Evolutionary conservation across 2,329 filamentous ascomycete genomes (phyloP).

Genomic region (Ophiostoma tasmaniense): DNA sequence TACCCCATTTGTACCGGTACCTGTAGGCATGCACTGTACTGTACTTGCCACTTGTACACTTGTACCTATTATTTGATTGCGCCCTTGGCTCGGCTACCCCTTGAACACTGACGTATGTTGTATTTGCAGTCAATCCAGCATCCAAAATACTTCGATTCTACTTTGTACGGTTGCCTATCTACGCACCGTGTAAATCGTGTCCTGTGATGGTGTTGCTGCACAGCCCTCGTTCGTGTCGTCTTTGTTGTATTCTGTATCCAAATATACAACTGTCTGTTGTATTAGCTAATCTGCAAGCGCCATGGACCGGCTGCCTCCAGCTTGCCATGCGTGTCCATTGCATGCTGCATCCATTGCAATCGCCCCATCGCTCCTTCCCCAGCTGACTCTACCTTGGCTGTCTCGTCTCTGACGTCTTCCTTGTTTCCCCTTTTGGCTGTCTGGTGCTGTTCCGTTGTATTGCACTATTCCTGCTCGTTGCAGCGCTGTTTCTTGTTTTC

Average conservation of each 20-base stretch:
- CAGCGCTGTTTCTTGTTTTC: background rate
- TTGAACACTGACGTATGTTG: slow-evolving; percentile 14
- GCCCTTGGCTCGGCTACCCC: slow-evolving; percentile 5
- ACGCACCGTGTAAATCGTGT: background rate
- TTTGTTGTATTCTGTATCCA: background rate
- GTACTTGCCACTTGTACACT: background rate
- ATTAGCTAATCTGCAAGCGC: background rate
- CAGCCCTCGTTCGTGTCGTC: background rate
- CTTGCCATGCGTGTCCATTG: background rate
- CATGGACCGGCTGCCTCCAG: background rate
- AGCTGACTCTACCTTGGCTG: background rate
- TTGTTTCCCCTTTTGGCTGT: background rate
- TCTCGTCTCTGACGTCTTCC: background rate
- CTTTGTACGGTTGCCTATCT: background rate
- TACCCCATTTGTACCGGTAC: background rate
- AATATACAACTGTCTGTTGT: background rate
- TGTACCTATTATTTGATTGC: slow-evolving; percentile 1
- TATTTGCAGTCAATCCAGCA: no score
- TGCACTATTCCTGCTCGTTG: background rate
- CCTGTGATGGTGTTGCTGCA: background rate
- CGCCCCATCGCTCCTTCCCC: background rate
- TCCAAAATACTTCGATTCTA: no score
- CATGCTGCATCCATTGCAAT: no score
- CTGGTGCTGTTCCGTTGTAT: no score
- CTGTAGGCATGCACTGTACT: background rate